These are phyloP conservation scores for Niebla homalea DNA, from an alignment of 495 filamentous ascomycete species.

Conservation along the genomic window DNA sequence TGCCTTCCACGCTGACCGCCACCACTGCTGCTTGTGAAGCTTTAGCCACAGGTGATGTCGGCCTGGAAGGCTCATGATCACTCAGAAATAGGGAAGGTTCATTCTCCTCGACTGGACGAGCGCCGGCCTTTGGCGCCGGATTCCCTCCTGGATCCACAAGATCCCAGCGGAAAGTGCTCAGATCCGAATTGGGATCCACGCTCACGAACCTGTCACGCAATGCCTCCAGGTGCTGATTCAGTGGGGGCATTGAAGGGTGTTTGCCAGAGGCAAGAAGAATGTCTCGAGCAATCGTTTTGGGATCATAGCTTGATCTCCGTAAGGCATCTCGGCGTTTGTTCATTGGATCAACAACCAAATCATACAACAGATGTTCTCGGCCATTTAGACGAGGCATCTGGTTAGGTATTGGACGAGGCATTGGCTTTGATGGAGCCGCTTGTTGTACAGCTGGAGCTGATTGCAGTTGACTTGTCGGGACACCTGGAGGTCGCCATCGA, in stretches of 20 bases:
- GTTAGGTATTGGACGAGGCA: background rate
- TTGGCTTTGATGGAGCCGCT: background rate
- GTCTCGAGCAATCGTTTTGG: conserved; percentile 51
- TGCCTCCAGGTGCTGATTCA: conserved; percentile 48
- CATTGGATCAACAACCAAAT: conserved; percentile 30
- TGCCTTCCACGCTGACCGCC: background rate
- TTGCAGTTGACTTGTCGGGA: background rate
- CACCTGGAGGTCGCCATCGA: background rate
- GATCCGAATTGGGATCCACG: conserved; percentile 35
- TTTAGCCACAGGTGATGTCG: background rate
- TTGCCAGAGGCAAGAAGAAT: conserved; percentile 46
- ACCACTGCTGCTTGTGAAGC: background rate
- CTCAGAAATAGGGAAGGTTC: conserved; percentile 6
- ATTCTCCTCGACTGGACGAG: conserved; percentile 4
- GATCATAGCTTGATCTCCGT: conserved; percentile 38
- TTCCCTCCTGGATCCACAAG: conserved; percentile 41
- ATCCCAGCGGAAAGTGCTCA: conserved; percentile 57
- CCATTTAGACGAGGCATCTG: background rate
- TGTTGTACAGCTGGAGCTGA: background rate
- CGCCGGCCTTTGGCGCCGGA: background rate
- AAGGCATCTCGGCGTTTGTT: conserved; percentile 30
- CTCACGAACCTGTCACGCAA: conserved; percentile 29
- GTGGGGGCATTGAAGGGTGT: conserved; percentile 39
- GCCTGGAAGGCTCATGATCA: background rate
- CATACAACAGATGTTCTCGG: conserved; percentile 3